Base-by-base conservation (phyloP, 2,329 filamentous ascomycete genomes). In the Chrysoporthe deuterocubensis region DNA sequence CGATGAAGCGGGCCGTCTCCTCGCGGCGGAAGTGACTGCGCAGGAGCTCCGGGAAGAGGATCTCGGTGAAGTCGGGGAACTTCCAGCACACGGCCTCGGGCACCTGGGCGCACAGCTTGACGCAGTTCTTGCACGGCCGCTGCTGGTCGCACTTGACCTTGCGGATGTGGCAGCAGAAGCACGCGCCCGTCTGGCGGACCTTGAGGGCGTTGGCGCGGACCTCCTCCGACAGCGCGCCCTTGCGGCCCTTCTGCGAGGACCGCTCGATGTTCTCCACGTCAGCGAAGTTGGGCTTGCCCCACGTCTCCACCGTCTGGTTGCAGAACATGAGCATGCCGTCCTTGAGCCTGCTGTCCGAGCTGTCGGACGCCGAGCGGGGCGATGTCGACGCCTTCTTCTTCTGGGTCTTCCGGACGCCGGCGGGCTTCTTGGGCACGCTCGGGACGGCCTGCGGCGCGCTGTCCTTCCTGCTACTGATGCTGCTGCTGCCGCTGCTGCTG, bases 31-130 rank as follows among this genome's bases (percentile, higher is more conserved):
- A 81, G 73, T 88, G 86, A 0, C 73, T 73, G 7, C 85, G 79
- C 46, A 87, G 82, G 66, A 87, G 82, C 9, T 78, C 77, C 4
- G 86, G 86, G 66, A 88, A 87, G 37, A 88, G 72, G 2, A 84
- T 79, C 0, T 79, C 78, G 8, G 84, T 69, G 68, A 88, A 88
- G 73, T 88, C 85, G 52, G 81, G 79, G 68, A 88, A 88, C 73
- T 85, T 84, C 86, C 86, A 88, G 76, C 86, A 88, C 34, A 88
- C 79, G 26, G 85, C 81, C 72, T 86, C 83, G 1, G 85, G 85
- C 16, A 87, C 79, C 62, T 81, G 77, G 1, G 79, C 74, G 64
- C 81, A 80, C 64, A 87, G 80, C 75, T 85, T 85, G 71, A 80
- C 81, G 79, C 86, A 88, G 76, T 83, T 87, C 74, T 82, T 82